Percentiles rank a stretch among this genome's conserved stretches.
phyloP scores from a whole-genome alignment of 306 rosid genomes.

The Adenanthera pavonina region DNA sequence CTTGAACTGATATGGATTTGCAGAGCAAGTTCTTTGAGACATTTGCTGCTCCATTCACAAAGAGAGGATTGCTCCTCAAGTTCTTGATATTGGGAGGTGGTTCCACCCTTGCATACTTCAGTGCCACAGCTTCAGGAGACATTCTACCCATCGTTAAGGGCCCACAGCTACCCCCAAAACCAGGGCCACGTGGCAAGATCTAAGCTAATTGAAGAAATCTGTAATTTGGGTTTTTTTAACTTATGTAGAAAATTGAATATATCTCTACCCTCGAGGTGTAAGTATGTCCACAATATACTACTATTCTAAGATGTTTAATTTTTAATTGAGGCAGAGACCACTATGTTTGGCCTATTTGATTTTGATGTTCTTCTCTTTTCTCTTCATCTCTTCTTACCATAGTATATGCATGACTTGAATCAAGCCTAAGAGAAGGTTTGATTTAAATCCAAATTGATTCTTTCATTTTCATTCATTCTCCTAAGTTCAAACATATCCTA shows the following conservation, averaged over 20 bases:
- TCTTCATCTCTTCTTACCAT: not conserved
- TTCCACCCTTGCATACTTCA: conserved; percentile 76
- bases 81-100: conserved; percentile 89
- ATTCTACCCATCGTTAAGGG: conserved; percentile 92
- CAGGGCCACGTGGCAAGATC: conserved; percentile 92
- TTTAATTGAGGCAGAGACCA: conserved; percentile 9
- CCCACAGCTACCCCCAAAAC: conserved; percentile 91
- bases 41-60: conserved; percentile 86
- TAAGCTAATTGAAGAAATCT: conserved; percentile 43
- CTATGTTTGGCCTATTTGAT: conserved; percentile 23
- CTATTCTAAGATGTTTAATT: conserved; percentile 35
- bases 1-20: conserved; percentile 18
- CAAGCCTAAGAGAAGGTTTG: not conserved
- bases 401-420: not conserved
- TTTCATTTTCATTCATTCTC: too few relatives aligned
- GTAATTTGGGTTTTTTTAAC: conserved; percentile 16
- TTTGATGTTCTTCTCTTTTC: not conserved
- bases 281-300: conserved; percentile 39
- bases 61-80: conserved; percentile 78
- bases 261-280: conserved; percentile 48
- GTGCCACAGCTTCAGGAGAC: conserved; percentile 84
- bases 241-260: conserved; percentile 41
- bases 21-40: conserved; percentile 93
- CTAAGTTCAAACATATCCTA: not conserved
- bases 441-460: not conserved